These are phyloP conservation scores for Ilex aquifolium DNA, from an alignment of 257 asterid species.

Conservation along the genomic window DNA sequence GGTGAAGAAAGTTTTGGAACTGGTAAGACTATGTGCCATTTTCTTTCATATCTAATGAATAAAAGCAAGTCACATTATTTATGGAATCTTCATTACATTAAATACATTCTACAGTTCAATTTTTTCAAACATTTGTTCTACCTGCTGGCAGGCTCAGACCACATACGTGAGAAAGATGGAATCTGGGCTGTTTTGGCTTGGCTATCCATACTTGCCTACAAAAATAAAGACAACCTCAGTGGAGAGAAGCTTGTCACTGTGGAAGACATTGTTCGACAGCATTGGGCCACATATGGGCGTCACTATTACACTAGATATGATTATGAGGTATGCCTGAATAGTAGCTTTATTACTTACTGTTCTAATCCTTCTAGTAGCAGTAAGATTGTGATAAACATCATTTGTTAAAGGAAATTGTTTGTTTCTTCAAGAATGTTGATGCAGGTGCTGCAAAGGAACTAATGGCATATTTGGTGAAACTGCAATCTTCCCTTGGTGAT, in stretches of 20 bases:
- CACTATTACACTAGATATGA: constrained; percentile 97
- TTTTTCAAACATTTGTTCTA: constrained; percentile 2
- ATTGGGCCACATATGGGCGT: constrained; percentile 92
- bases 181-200: constrained; percentile 99
- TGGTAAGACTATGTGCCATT: constrained; percentile 34
- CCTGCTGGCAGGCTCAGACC: constrained; percentile 77
- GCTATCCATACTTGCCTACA: constrained; percentile 86
- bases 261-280: constrained; percentile 94
- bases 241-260: constrained; percentile 77
- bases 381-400: background rate
- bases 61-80: background rate
- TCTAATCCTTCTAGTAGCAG: background rate
- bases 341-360: background rate
- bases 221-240: constrained; percentile 69
- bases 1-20: constrained; percentile 99
- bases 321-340: constrained; percentile 55
- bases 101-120: background rate
- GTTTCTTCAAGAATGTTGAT: constrained; percentile 69
- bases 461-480: constrained; percentile 84
- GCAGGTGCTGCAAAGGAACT: constrained; percentile 84
- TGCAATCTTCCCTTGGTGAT: constrained; percentile 76
- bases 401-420: constrained; percentile 7
- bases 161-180: constrained; percentile 97
- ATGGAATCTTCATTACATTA: no score
- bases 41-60: background rate